These are phyloP conservation scores for Daedaleopsis sinensis DNA, from an alignment of 768 basidiomycete species.

Conservation along the genomic window DNA sequence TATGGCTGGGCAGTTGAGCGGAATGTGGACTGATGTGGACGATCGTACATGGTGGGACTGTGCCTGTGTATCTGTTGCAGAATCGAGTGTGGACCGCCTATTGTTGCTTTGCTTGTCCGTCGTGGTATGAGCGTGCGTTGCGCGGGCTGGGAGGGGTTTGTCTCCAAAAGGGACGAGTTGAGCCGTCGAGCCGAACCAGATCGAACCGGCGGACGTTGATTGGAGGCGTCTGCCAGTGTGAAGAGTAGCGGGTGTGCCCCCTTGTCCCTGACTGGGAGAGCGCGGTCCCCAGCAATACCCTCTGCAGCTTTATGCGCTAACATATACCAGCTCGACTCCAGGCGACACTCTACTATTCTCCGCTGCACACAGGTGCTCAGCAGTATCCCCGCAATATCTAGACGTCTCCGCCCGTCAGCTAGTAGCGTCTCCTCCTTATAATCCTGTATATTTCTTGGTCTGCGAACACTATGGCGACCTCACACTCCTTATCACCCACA, in stretches of 20 bases:
- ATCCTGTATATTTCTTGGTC: constrained; percentile 22
- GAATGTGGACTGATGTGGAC: background rate
- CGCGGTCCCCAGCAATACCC: constrained; percentile 9
- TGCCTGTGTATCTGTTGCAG: background rate
- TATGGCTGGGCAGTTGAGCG: constrained; percentile 79
- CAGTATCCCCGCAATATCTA: constrained; percentile 6
- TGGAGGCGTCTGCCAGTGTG: background rate
- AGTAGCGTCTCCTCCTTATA: constrained; percentile 14
- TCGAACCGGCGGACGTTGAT: constrained; percentile 10
- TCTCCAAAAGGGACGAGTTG: constrained; percentile 1
- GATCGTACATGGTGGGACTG: background rate
- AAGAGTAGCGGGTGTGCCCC: constrained; percentile 9
- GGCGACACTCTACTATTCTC: constrained; percentile 11
- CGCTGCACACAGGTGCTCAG: constrained; percentile 21
- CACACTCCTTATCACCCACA: constrained; percentile 33
- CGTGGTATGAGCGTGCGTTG: background rate
- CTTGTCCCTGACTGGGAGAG: constrained; percentile 14
- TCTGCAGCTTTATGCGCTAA: constrained; percentile 19
- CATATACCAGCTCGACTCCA: constrained; percentile 19
- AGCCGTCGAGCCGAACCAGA: constrained; percentile 8
- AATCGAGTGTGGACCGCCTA: background rate
- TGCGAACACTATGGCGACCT: constrained; percentile 27
- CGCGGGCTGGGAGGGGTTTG: too few relatives aligned
- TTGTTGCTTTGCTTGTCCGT: background rate
- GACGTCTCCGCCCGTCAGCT: background rate